A percentile compares a stretch with the other conserved stretches of the same genome.
phyloP scores from a whole-genome alignment of 352 stramenopile species.

The Pelagophyceae sp. region DNA sequence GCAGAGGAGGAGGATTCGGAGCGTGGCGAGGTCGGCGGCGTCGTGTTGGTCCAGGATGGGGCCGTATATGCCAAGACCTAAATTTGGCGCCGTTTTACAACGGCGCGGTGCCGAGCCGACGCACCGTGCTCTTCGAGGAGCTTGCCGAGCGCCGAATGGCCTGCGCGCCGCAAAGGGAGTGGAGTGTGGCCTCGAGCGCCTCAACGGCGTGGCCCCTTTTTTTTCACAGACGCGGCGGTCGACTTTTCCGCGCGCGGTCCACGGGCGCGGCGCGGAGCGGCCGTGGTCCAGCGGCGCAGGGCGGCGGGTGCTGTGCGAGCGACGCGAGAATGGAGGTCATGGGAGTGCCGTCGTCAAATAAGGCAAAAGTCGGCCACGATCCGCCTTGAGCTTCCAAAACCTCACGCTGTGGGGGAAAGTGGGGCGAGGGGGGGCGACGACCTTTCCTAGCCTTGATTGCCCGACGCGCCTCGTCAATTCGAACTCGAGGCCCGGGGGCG shows the following conservation, averaged over 20 bases:
- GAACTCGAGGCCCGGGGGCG: too few species aligned
- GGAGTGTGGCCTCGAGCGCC: too few species aligned
- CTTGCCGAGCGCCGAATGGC: not conserved
- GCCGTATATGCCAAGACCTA: not conserved
- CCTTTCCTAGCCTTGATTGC: too few species aligned
- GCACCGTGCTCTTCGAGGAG: not conserved
- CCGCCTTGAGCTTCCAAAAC: too few species aligned
- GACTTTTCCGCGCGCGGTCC: not conserved
- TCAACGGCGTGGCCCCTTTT: too few species aligned
- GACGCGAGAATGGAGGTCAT: not conserved
- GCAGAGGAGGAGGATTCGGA: not conserved
- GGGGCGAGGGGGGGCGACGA: too few species aligned
- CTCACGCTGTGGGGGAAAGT: too few species aligned
- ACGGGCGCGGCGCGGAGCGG: not conserved
- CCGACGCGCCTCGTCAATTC: too few species aligned
- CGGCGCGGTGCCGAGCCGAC: not conserved
- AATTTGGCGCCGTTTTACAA: not conserved
- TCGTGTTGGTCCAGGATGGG: not conserved
- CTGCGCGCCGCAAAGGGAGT: too few species aligned
- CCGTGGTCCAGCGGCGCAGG: too few species aligned
- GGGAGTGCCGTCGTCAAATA: not conserved
- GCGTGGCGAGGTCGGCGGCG: not conserved
- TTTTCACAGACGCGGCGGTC: too few species aligned
- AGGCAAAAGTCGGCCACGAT: too few species aligned
- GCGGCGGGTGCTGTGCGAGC: not conserved